These are phyloP conservation scores for Talaromyces sp. DNA, from an alignment of 2,329 filamentous ascomycete genomes.

Conservation along the genomic window DNA sequence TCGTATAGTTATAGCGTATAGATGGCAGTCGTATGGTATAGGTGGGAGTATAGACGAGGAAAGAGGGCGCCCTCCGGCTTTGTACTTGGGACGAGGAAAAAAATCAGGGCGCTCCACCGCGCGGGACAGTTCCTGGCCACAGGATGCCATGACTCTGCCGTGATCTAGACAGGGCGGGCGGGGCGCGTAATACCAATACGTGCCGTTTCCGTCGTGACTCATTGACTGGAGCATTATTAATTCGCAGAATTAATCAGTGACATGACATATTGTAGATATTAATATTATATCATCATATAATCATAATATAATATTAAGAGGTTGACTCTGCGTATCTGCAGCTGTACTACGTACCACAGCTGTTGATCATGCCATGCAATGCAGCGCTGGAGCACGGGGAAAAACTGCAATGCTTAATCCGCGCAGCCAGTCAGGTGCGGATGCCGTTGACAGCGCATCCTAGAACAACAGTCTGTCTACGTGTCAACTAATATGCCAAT, in stretches of 20 bases:
- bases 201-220: background rate
- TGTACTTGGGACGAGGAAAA: background rate
- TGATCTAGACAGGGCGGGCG: background rate
- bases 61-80: background rate
- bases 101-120: slow-evolving; percentile 2
- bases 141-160: too few species aligned
- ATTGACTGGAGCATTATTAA: background rate
- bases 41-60: background rate
- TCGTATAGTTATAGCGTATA: too few species aligned
- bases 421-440: too few species aligned
- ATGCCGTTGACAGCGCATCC: too few species aligned
- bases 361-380: background rate
- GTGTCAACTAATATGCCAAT: too few species aligned
- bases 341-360: too few species aligned
- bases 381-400: background rate
- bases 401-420: background rate
- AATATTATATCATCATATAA: too few species aligned
- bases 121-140: background rate
- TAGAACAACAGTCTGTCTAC: too few species aligned
- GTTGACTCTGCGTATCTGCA: too few species aligned
- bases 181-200: background rate
- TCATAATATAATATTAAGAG: background rate
- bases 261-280: too few species aligned
- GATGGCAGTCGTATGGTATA: background rate
- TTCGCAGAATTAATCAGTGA: background rate